Percentiles rank a stretch among this genome's conserved stretches.
Evolutionary conservation across 1,139 yeast species (phyloP).

Genomic region (Candida sojae): DNA sequence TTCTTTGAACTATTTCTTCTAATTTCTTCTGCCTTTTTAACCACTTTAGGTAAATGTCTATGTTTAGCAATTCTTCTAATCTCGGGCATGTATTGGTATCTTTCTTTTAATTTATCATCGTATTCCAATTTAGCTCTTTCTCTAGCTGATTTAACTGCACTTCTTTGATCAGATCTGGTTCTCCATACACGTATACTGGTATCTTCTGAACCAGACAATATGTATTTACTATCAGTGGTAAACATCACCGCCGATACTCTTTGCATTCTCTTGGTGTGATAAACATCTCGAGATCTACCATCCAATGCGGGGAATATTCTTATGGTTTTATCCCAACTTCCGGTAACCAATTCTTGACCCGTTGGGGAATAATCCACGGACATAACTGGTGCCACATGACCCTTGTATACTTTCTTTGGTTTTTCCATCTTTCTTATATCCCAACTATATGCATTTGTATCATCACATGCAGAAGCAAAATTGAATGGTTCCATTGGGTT

Average conservation of each 20-base stretch:
- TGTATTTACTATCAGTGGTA: constrained; percentile 85
- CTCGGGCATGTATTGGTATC: constrained; percentile 96
- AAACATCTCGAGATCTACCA: constrained; percentile 93
- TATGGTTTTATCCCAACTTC: constrained; percentile 91
- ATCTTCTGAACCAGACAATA: constrained; percentile 92
- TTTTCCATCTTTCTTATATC: constrained; percentile 91
- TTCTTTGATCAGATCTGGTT: constrained; percentile 78
- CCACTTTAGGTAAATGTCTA: constrained; percentile 84
- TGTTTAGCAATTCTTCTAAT: constrained; percentile 86
- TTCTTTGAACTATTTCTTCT: constrained; percentile 80
- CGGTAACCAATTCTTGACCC: constrained; percentile 94
- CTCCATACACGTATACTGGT: constrained; percentile 96
- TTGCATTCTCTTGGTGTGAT: constrained; percentile 98
- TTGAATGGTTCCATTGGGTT: constrained; percentile 97
- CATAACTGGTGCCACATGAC: constrained; percentile 95
- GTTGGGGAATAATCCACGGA: constrained; percentile 96
- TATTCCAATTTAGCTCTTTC: constrained; percentile 86
- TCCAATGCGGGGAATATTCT: constrained; percentile 73
- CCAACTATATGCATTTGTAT: constrained; percentile 91
- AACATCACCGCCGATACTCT: constrained; percentile 81
- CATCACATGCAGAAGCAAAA: constrained; percentile 92
- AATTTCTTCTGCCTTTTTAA: constrained; percentile 87
- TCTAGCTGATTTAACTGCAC: constrained; percentile 76
- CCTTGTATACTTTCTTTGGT: constrained; percentile 84
- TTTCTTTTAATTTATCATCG: constrained; percentile 86